phyloP scores from a whole-genome alignment of 2,329 filamentous ascomycete genomes.

The Penicillium sclerotiorum region DNA sequence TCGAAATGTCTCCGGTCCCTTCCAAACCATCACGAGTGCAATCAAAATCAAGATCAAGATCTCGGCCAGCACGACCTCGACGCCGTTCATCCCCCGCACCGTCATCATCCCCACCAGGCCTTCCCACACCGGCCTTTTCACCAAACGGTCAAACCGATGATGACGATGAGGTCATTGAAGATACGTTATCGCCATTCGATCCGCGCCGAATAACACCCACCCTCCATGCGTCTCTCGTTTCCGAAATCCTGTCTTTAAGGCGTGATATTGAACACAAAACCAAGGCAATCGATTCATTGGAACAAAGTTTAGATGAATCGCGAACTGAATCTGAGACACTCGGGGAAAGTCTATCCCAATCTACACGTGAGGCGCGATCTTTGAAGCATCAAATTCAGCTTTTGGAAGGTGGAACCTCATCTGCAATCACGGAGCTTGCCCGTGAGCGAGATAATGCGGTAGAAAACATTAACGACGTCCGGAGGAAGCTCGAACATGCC shows the following conservation, averaged over 20 bases:
- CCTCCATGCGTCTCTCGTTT: conserved; percentile 89
- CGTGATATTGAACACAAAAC: conserved; percentile 90
- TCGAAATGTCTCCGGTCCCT: conserved; percentile 68
- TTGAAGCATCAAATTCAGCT: conserved; percentile 83
- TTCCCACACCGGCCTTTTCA: conserved; percentile 49
- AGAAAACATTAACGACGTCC: conserved; percentile 70
- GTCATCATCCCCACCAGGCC: conserved; percentile 63
- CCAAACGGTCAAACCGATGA: conserved; percentile 42
- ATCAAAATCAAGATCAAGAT: conserved; percentile 41
- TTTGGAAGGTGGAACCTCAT: conserved; percentile 84
- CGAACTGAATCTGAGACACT: conserved; percentile 75
- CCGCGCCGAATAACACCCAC: conserved; percentile 93
- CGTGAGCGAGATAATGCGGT: conserved; percentile 85
- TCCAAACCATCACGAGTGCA: conserved; percentile 33
- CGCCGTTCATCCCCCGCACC: conserved; percentile 67
- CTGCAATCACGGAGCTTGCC: conserved; percentile 79
- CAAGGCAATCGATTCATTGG: conserved; percentile 81
- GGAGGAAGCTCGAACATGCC: conserved; percentile 72
- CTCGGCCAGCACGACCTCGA: conserved; percentile 66
- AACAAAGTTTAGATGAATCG: conserved; percentile 70
- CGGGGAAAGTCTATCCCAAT: conserved; percentile 62
- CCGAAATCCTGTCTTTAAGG: conserved; percentile 84
- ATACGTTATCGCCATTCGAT: conserved; percentile 75
- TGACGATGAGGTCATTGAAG: conserved; percentile 52
- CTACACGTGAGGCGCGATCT: conserved; percentile 74